Evolutionary conservation across 345 rosid species (phyloP).

Genomic region (Gynandropsis gynandra): DNA sequence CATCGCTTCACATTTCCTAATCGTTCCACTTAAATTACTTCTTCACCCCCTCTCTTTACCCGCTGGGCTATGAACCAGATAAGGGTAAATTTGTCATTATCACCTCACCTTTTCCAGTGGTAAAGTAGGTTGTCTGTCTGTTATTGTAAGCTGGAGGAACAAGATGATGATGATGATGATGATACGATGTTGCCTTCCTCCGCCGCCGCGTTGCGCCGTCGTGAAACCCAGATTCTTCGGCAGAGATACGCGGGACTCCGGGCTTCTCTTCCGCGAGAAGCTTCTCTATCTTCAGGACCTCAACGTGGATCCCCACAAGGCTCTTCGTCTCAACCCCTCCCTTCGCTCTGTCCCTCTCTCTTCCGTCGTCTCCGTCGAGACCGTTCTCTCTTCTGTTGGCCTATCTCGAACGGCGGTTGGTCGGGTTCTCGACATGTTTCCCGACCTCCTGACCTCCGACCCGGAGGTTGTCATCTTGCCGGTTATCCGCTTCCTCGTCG

Average conservation of each 20-base stretch:
- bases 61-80: too few relatives aligned
- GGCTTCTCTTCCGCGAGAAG: constrained; percentile 65
- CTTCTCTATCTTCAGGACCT: constrained; percentile 59
- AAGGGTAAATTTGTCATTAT: constrained; percentile 4
- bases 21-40: too few relatives aligned
- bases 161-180: too few relatives aligned
- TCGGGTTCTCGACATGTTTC: constrained; percentile 77
- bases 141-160: too few relatives aligned
- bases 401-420: constrained; percentile 54
- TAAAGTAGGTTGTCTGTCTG: too few relatives aligned
- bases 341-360: constrained; percentile 76
- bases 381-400: constrained; percentile 53
- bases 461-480: constrained; percentile 47
- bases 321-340: constrained; percentile 57
- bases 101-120: constrained; percentile 18
- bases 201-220: constrained; percentile 24
- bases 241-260: constrained; percentile 38
- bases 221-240: constrained; percentile 17
- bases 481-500: constrained; percentile 49
- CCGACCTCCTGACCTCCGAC: constrained; percentile 58
- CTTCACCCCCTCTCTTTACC: too few relatives aligned
- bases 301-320: constrained; percentile 57
- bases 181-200: constrained; percentile 12
- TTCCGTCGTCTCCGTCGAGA: constrained; percentile 51
- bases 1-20: too few relatives aligned